Evolutionary conservation across 2,329 filamentous ascomycete genomes (phyloP), one percentile per base, ranked within the genome.

Genomic region (Aureobasidium uvarum): DNA sequence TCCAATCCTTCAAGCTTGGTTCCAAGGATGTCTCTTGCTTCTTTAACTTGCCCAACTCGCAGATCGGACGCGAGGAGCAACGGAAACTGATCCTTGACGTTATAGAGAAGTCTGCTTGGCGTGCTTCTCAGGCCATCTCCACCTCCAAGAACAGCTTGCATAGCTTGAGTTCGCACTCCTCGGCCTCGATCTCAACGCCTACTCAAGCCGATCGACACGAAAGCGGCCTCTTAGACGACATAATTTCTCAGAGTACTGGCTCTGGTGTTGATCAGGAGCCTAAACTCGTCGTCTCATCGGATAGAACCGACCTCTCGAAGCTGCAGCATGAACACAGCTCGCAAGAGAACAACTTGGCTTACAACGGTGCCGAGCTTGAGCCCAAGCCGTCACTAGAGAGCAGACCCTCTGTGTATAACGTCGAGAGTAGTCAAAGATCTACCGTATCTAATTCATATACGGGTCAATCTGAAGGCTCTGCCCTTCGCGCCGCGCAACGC

Each of bases 1-100:
- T 97, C 62, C 86, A 86, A 66, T 83, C 88, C 45, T 96, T 91
- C 81, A 83, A 85, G 68, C 87, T 96, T 67, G 93, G 86, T 14
- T 86, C 87, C n/a, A 91, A 88, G 66, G 94, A 98, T 75, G 87
- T 96, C 0, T 96, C 92, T 0, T 96, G 92, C 5, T 95, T 96
- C 73, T 97, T 97, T 77, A 89, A 92, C 70, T 83, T 97, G 23
- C 94, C 94, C 0, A 85, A 86, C 0, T 82, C 83, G 66, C 92
- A 96, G 82, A 90, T 96, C 69, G 94, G 94, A 3, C 86, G 93
- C 41, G 82, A 88, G 36, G 81, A 85, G 67, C 91, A 96, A 74
- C 86, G 86, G 48, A 81, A 87, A 54, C 84, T 85, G 43, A 85
- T 97, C 10, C 77, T 92, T 45, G 84, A 82, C 69, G 84, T 95